Base-by-base conservation (phyloP, 176 grass and related monocot genomes). In the Tuctoria greenei region DNA sequence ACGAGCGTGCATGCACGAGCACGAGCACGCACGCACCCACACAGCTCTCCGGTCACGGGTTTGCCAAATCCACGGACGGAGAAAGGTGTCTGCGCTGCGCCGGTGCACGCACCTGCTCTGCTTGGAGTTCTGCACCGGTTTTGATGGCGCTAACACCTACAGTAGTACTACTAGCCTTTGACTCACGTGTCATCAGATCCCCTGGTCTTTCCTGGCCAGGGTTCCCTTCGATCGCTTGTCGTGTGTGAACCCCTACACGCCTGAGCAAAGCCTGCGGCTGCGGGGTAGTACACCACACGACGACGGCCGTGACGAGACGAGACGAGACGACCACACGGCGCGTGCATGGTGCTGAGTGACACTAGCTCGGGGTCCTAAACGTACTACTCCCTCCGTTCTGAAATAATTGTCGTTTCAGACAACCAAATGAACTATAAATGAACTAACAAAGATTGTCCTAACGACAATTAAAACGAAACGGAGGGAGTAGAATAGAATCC, bases 91-190 rank as follows among this genome's bases (percentile, higher is more conserved):
- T 3, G 78, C 20, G 41, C 51, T 3, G 78, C 20, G 41, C 17
- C 42, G 56, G 49, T 27, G 67, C 56, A 8, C 7, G 68, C 73
- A 23, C 10, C 55, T 11, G 10, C 23, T 3, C 7, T 13, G 25
- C 43, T 35, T 34, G 36, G 49, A 36, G 24, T 7, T 26, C 24
- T 13, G 47, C 37, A 36, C 80, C 61, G 46, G 25, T 0, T 12
- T 12, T 49, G 27, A 66, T 82, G 79, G 60, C 60, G 23, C 59
- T 20, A 80, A 66, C 66, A 24, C 51, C 24, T 21, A 45, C 24
- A n/a, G n/a, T 31, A 31, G 2, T 31, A 1, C 31, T 31, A 31
- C 31, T 31, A 31, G 2, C 31, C 68, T 75, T 82, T 82, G 61
- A 67, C 70, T 75, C 26, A 13, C 80, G 7, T 10, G 57, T 51